Base-by-base conservation (phyloP, 176 grass and related monocot genomes). In the Chrysopogon serrulatus region DNA sequence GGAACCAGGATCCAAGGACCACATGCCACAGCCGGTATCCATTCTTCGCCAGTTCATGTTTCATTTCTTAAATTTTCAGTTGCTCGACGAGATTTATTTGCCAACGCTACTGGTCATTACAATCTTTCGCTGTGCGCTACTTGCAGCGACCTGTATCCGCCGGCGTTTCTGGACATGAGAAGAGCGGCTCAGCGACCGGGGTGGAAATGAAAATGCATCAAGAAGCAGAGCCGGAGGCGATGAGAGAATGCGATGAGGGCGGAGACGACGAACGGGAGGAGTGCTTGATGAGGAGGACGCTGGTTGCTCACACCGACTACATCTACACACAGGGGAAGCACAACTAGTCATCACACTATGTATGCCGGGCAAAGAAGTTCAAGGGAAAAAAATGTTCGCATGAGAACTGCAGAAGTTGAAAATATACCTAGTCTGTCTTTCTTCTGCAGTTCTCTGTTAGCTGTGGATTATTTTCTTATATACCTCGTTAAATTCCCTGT, bases 241-340 rank as follows among this genome's bases (percentile, higher is more conserved):
- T 31, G 82, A 37, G 11, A 5, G 83, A 74, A 14, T 82, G 82
- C 18, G 5, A 8, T 2, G 60, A 63, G 27, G 48, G 40, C 26
- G 39, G 32, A 28, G 82, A 61, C 10, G 89, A 80, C 8, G 68
- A 70, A 12, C 13, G 3, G 71, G 90, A 85, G 16, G 90, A 92
- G 79, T 86, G 90, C 44, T 61, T 92, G 21, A 86, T 75, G 86
- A 86, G 86, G 86, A 92, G 90, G 86, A 88, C 86, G 13, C 68
- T 92, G 43, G 73, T 82, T 41, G 90, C 86, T 79, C 90, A 92
- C 78, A 86, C 79, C 15, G 90, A 92, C 60, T 92, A 92, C 86
- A 92, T 92, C 73, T 92, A 92, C 83, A 92, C 90, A 67, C 90
- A 92, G 49, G 86, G 79, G 67, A 92, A 86, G 10, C 90, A 92